These are phyloP conservation scores for Rhytidiadelphus loreus DNA, from an alignment of 225 moss, liverwort and hornwort genomes.

Conservation along the genomic window DNA sequence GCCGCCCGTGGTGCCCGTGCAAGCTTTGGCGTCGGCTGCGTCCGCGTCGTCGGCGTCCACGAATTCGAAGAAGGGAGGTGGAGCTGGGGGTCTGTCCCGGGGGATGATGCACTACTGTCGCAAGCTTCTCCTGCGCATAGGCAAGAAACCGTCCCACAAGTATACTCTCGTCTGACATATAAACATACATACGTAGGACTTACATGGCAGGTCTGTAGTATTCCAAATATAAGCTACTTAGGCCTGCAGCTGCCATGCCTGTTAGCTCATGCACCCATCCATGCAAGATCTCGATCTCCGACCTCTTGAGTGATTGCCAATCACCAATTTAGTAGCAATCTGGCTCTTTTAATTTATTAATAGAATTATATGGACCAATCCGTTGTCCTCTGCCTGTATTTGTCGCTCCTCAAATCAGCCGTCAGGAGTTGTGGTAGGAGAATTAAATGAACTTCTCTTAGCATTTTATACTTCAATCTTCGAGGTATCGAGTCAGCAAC, in stretches of 20 bases:
- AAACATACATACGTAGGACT: no score
- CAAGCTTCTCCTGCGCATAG: conserved; percentile 13
- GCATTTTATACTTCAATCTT: neutral
- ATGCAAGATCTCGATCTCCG: neutral
- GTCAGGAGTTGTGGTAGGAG: neutral
- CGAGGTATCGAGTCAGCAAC: neutral
- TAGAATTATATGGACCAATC: neutral
- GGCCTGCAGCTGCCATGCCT: neutral
- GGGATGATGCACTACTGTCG: conserved; percentile 26
- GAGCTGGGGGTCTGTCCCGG: neutral
- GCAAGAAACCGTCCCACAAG: conserved; percentile 14
- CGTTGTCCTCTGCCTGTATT: neutral
- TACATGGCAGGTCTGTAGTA: neutral
- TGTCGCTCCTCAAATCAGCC: neutral
- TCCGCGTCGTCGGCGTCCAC: neutral
- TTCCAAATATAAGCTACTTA: neutral
- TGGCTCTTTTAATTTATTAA: neutral
- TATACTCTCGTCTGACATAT: neutral
- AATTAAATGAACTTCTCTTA: neutral
- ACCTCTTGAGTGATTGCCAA: neutral
- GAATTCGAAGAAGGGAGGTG: neutral
- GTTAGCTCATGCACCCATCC: neutral
- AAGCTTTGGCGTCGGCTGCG: neutral
- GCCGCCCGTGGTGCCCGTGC: neutral
- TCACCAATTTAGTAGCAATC: neutral